phyloP scores from a whole-genome alignment of 352 stramenopile species.

The Phytophthora agathidicida region DNA sequence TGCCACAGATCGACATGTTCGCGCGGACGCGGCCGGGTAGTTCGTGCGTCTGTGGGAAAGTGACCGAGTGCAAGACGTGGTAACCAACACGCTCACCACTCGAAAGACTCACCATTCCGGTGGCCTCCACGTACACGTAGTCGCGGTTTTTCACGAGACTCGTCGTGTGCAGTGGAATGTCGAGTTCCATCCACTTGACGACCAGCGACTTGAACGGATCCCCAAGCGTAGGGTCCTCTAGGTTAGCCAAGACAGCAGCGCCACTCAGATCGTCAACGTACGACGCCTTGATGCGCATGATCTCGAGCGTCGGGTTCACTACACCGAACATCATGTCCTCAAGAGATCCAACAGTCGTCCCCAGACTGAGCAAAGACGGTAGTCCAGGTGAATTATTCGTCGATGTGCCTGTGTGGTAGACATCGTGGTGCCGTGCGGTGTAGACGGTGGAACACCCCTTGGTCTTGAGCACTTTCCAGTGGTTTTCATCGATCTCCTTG shows the following conservation, averaged over 20 bases:
- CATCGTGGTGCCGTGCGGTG: slow-evolving; percentile 31
- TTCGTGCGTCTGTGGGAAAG: slow-evolving; percentile 39
- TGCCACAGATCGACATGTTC: slow-evolving; percentile 40
- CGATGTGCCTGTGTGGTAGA: slow-evolving; percentile 10
- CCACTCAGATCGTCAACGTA: slow-evolving; percentile 39
- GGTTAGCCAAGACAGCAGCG: slow-evolving; percentile 32
- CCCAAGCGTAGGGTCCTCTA: slow-evolving; percentile 27
- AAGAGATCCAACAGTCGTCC: slow-evolving; percentile 26
- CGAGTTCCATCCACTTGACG: slow-evolving; percentile 47
- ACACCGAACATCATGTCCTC: slow-evolving; percentile 50
- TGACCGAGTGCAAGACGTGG: slow-evolving; percentile 49
- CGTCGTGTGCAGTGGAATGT: slow-evolving; percentile 34
- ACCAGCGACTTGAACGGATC: slow-evolving; percentile 33
- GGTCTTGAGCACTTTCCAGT: slow-evolving; percentile 42
- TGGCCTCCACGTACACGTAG: slow-evolving; percentile 53
- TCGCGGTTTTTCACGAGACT: slow-evolving; percentile 43
- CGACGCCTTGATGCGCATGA: slow-evolving; percentile 44
- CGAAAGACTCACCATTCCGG: slow-evolving; percentile 28
- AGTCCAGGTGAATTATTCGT: slow-evolving; percentile 8
- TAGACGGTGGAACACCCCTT: slow-evolving; percentile 40
- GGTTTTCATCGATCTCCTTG: slow-evolving; percentile 30
- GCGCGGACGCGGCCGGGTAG: slow-evolving; percentile 30
- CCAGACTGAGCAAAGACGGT: slow-evolving; percentile 32
- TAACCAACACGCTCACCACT: slow-evolving; percentile 42
- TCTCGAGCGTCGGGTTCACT: slow-evolving; percentile 34